Base-by-base conservation (phyloP, 805 yeast genomes). In the Dipodascus geniculatus region DNA sequence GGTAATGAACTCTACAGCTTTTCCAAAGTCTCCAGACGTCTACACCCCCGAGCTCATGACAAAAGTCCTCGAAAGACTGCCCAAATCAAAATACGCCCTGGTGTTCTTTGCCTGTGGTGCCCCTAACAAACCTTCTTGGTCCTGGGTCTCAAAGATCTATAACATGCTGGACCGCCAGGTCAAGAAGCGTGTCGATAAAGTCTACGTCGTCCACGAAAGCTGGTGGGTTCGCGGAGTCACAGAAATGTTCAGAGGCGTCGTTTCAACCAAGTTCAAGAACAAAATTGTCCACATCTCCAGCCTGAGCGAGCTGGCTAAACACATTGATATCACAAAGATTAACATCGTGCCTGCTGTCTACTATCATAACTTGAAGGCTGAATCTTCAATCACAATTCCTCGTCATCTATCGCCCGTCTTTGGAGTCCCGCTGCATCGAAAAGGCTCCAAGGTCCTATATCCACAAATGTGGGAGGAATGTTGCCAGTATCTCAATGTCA, bases 71-170 rank as follows among this genome's bases (percentile, higher is more conserved):
- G 61, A 69, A 2, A 66, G 71, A 49, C 71, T 89, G 47, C 96
- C 96, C 1, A 61, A 68, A 3, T 71, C 74, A 24, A 79, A 81
- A 3, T 87, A 83, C 64, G 81, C 82, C 3, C 65, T 91, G 17
- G 77, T 87, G 0, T 78, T 89, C 63, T 83, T 90, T 62, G 86
- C 95, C 42, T 82, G 96, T 33, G 96, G 96, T 0, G 80, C 91
- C 53, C 80, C 76, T 24, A 63, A 68, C 51, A 74, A 76, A 53
- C 77, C 79, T 54, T 72, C 72, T 49, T 82, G 95, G 89, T 74
- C 83, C 4, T 84, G 88, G 78, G 86, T 88, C 55, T 71, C 80
- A n/a, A 75, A 71, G 51, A 73, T 80, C 53, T 80, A 76, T 63
- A 69, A 78, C 57, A 68, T 78, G 57, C 74, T 91, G 23, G 81